Evolutionary conservation across 2,329 filamentous ascomycete species (phyloP).

Genomic region (Fusarium sp.): DNA sequence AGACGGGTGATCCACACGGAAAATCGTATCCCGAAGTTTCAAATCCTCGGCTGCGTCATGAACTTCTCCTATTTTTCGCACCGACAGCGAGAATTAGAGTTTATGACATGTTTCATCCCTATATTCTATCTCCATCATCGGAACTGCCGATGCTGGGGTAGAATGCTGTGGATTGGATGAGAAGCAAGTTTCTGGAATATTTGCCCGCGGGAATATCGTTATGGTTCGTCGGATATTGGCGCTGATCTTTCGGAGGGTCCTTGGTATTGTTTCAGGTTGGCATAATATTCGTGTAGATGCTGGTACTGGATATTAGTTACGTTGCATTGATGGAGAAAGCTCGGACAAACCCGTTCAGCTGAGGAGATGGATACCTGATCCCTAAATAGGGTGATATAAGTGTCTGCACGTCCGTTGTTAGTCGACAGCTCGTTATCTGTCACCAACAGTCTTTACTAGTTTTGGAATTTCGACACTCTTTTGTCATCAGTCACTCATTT

Average conservation of each 20-base stretch:
- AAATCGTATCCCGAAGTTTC: conserved; percentile 10
- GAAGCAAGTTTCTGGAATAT: background rate
- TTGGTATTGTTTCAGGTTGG: conserved; percentile 14
- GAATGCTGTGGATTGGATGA: background rate
- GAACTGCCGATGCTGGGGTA: background rate
- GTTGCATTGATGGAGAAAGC: background rate
- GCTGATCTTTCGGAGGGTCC: background rate
- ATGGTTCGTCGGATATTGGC: too few species aligned
- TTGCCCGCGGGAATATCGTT: too few species aligned
- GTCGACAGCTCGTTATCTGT: too few species aligned
- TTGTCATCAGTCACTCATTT: background rate
- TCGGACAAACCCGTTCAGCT: background rate
- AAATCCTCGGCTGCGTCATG: background rate
- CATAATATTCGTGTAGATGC: background rate
- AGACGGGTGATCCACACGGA: background rate
- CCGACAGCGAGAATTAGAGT: conserved; percentile 2
- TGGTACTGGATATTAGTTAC: background rate
- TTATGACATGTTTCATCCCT: conserved; percentile 10
- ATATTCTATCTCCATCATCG: background rate
- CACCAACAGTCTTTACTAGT: background rate
- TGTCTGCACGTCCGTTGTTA: background rate
- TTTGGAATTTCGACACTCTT: background rate
- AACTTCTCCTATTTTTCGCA: background rate
- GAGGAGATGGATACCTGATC: accelerated
- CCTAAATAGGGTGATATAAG: background rate